These are phyloP conservation scores for Pichia nanzhaoensis DNA, from an alignment of 805 yeast genomes.

Conservation along the genomic window DNA sequence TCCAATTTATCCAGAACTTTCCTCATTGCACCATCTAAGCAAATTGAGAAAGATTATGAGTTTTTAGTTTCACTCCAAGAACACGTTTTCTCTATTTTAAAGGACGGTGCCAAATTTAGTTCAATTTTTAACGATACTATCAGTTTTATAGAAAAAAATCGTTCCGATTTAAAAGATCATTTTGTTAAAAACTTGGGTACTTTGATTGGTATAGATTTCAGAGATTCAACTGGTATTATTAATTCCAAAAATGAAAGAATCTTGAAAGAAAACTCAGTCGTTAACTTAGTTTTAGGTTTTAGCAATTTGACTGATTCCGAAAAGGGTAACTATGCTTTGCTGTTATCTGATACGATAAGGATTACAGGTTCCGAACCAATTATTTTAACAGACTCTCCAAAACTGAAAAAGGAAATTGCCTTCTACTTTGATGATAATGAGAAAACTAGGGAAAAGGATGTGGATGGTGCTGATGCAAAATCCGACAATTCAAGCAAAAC, in stretches of 20 bases:
- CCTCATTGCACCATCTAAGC: conserved; percentile 79
- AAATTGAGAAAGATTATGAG: conserved; percentile 74
- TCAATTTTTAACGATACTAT: conserved; percentile 59
- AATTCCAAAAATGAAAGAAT: conserved; percentile 65
- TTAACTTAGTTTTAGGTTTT: conserved; percentile 75
- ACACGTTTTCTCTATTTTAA: conserved; percentile 52
- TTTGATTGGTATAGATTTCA: conserved; percentile 81
- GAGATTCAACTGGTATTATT: conserved; percentile 70
- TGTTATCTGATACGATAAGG: conserved; percentile 75
- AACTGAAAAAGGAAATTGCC: conserved; percentile 66
- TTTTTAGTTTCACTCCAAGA: conserved; percentile 64
- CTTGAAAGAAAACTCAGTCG: conserved; percentile 65
- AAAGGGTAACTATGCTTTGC: conserved; percentile 57
- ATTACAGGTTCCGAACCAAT: conserved; percentile 56
- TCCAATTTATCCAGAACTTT: conserved; percentile 85
- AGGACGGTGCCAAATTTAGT: conserved; percentile 61
- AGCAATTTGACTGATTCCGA: conserved; percentile 49
- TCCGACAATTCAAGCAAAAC: conserved; percentile 9
- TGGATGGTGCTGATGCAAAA: conserved; percentile 29
- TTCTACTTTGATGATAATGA: conserved; percentile 66
- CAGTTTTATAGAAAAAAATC: conserved; percentile 51
- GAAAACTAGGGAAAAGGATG: conserved; percentile 20
- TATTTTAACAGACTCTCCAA: conserved; percentile 67
- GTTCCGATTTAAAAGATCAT: conserved; percentile 56
- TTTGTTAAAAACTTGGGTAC: conserved; percentile 82